Evolutionary conservation across 257 asterid genomes (phyloP).

Genomic region (Penstemon eatonii): DNA sequence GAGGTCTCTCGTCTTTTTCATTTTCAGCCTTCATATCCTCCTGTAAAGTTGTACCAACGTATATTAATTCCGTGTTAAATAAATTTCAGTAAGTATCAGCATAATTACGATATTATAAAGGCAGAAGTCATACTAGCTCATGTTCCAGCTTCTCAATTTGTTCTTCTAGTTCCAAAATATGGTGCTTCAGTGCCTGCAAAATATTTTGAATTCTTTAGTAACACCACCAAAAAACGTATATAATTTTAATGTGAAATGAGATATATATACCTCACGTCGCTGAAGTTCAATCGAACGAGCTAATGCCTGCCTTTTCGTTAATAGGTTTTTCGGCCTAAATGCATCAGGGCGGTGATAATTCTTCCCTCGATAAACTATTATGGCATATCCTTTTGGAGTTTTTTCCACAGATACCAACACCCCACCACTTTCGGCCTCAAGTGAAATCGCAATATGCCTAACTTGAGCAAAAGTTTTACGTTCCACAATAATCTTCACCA

Average conservation of each 20-base stretch:
- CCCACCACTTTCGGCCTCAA: constrained; percentile 97
- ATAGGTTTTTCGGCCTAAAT: constrained; percentile 69
- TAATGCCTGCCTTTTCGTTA: constrained; percentile 87
- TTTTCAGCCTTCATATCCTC: too few relatives aligned
- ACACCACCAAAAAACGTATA: constrained; percentile 8
- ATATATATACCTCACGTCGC: constrained; percentile 70
- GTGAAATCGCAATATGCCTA: constrained; percentile 71
- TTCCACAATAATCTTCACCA: constrained; percentile 76
- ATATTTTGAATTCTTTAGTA: constrained; percentile 13
- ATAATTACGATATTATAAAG: background rate
- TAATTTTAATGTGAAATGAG: constrained; percentile 1
- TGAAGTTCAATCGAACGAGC: constrained; percentile 92
- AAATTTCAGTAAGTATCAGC: background rate
- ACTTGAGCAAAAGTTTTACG: constrained; percentile 64
- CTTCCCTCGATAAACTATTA: constrained; percentile 85
- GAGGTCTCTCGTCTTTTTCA: too few relatives aligned
- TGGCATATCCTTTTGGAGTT: constrained; percentile 65
- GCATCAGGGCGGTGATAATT: constrained; percentile 70
- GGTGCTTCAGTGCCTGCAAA: constrained; percentile 80
- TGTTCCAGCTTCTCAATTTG: constrained; percentile 59
- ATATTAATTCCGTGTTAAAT: too few relatives aligned
- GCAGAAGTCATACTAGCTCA: constrained; percentile 53
- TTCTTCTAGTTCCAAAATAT: constrained; percentile 61
- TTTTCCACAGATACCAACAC: constrained; percentile 78
- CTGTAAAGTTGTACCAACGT: too few relatives aligned